Percentiles rank a stretch among this genome's conserved stretches.
phyloP scores from a whole-genome alignment of 208 protist species.

The Leptomonas pyrrhocoris region DNA sequence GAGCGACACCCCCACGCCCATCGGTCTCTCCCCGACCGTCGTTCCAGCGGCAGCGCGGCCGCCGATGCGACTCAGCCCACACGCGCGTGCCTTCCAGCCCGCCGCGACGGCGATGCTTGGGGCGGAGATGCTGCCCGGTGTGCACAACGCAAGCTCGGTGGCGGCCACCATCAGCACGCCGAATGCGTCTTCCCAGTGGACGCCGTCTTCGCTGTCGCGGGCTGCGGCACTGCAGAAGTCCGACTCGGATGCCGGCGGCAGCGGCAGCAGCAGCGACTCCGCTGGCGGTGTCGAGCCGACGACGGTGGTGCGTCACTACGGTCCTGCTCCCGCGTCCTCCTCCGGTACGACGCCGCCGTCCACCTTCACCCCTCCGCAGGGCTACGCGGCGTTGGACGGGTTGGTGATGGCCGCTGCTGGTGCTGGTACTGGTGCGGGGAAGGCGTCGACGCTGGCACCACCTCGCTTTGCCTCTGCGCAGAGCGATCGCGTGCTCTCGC shows the following conservation, averaged over 20 bases:
- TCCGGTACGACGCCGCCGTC: slow-evolving; percentile 2
- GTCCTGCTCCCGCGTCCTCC: background rate
- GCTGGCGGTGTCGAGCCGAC: background rate
- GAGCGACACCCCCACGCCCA: background rate
- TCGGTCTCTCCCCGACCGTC: background rate
- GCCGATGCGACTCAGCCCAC: slow-evolving; percentile 28
- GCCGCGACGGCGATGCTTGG: slow-evolving; percentile 9
- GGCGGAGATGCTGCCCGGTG: slow-evolving; percentile 10
- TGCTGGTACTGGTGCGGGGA: background rate
- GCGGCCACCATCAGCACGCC: background rate
- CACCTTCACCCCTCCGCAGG: slow-evolving; percentile 8
- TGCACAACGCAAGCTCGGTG: slow-evolving; percentile 9
- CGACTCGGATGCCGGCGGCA: slow-evolving; percentile 11
- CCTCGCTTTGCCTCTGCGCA: background rate
- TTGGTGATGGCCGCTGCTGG: background rate
- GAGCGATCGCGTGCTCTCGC: background rate
- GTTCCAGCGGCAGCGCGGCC: background rate
- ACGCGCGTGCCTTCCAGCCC: slow-evolving; percentile 33
- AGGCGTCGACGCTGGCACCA: background rate
- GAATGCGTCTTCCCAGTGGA: background rate
- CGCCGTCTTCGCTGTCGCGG: background rate
- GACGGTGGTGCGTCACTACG: background rate
- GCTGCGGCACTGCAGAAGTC: background rate
- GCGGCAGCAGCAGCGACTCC: background rate
- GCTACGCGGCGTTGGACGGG: slow-evolving; percentile 1